Base-by-base conservation (phyloP, 257 asterid genomes). In the Gentiana dahurica region DNA sequence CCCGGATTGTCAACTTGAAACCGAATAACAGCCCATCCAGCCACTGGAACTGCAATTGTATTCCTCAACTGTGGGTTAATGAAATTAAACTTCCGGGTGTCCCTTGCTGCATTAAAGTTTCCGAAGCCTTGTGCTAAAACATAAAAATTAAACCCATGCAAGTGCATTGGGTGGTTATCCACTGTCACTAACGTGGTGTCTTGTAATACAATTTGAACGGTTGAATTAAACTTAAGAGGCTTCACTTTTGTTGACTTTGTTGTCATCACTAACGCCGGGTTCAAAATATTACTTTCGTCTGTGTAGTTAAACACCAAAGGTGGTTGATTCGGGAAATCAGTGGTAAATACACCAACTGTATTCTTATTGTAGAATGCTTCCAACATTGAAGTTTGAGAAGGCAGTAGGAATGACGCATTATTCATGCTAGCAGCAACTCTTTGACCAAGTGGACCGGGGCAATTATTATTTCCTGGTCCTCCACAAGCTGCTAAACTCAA, bases 141-240 rank as follows among this genome's bases (percentile, higher is more conserved):
- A 53, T 34, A 53, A 38, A 53, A 53, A n/a, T 34, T 53, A 15
- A 6, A 34, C 34, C 57, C 57, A 53, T 53, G 57, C 57, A 53
- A 53, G n/a, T 53, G 57, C n/a, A 53, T 34, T 1, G 57, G 57
- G 41, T 53, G 43, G 34, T 10, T 5, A 33, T 53, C 39, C 8
- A 34, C 4, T 6, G 6, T 34, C 0, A 53, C 1, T 2, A 53
- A 8, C 3, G 36, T n/a, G 6, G 43, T 53, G 33, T 58, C 46
- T 33, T 58, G 62, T 10, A 58, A 13, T 10, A 58, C 62, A 15
- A 58, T 45, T 15, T 58, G 52, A 45, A 58, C 53, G 3, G 62
- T 44, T 1, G 43, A 15, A 24, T 45, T 46, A 13, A 41, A 58
- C 52, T 58, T 58, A 41, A 58, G 12, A 35, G 45, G 24, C 53